Conservation (phyloP, 345 rosid genomes). For the Euphorbia pulcherrima region DNA sequence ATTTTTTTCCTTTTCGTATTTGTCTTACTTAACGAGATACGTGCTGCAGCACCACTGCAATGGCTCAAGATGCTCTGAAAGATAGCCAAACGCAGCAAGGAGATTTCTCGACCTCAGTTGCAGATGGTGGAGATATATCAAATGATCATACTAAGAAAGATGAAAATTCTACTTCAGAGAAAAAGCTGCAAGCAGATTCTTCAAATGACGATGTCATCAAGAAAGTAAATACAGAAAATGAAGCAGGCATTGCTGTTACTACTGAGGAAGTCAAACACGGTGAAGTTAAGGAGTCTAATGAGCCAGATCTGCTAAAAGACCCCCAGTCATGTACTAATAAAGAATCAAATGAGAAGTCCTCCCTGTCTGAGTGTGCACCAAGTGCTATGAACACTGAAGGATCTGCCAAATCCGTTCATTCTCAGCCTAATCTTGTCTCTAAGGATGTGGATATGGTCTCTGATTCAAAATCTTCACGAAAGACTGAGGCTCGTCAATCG, state of each 20-base stretch:
- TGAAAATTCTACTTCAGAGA: slow-evolving; percentile 43
- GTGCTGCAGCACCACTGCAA: slow-evolving; percentile 46
- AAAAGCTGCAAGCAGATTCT: slow-evolving; percentile 35
- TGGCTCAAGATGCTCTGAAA: slow-evolving; percentile 33
- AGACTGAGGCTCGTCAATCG: slow-evolving; percentile 12
- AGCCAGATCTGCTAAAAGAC: slow-evolving; percentile 27
- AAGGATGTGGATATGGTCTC: slow-evolving; percentile 14
- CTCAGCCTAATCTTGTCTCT: slow-evolving; percentile 7
- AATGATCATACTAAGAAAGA: slow-evolving; percentile 28
- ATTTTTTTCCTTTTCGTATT: slow-evolving; percentile 16
- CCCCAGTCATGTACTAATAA: slow-evolving; percentile 19
- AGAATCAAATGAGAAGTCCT: slow-evolving; percentile 22
- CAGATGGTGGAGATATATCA: slow-evolving; percentile 29
- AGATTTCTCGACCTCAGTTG: slow-evolving; percentile 27
- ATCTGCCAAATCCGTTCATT: slow-evolving; percentile 11
- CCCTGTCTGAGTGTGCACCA: slow-evolving; percentile 21
- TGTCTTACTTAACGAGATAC: slow-evolving; percentile 32
- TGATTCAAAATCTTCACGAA: slow-evolving; percentile 2
- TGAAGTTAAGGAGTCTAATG: slow-evolving; percentile 34
- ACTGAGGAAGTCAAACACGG: slow-evolving; percentile 34
- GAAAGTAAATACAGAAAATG: slow-evolving; percentile 27
- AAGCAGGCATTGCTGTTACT: slow-evolving; percentile 15
- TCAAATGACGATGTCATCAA: slow-evolving; percentile 27
- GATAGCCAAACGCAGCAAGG: slow-evolving; percentile 35
- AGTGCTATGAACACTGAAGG: slow-evolving; percentile 32